These are phyloP conservation scores for Chlorella sp. DNA, from an alignment of 139 green algal species.

Conservation along the genomic window DNA sequence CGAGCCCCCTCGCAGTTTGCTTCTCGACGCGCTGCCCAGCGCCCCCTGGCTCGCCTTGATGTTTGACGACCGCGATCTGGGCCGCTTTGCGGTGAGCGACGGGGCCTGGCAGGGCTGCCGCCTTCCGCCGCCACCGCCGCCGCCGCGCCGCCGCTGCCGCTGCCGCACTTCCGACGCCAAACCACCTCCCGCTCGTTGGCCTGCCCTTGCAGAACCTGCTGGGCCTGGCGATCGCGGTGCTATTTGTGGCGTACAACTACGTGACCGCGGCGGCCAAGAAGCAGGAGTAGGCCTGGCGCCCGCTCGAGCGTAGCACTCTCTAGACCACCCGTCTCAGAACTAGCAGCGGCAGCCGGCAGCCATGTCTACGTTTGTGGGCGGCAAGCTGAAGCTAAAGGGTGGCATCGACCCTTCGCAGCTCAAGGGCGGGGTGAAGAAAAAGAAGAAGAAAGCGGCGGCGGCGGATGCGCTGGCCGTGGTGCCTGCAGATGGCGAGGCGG, in stretches of 20 bases:
- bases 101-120: background rate
- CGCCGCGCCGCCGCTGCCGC: background rate
- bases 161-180: background rate
- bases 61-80: slow-evolving; percentile 71
- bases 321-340: no score
- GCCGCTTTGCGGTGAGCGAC: slow-evolving; percentile 60
- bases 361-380: slow-evolving; percentile 76
- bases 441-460: slow-evolving; percentile 78
- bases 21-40: no score
- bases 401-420: slow-evolving; percentile 47
- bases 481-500: background rate
- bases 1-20: no score
- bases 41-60: slow-evolving; percentile 37
- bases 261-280: slow-evolving; percentile 49
- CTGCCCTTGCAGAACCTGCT: slow-evolving; percentile 69
- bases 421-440: slow-evolving; percentile 69
- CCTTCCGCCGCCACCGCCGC: background rate
- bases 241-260: slow-evolving; percentile 85
- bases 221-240: slow-evolving; percentile 71
- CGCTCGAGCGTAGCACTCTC: no score
- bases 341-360: background rate
- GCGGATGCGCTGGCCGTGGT: slow-evolving; percentile 1
- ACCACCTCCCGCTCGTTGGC: no score
- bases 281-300: background rate
- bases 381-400: slow-evolving; percentile 92